Conservation (phyloP, 129 eudicot genomes). For the Logfia minima region DNA sequence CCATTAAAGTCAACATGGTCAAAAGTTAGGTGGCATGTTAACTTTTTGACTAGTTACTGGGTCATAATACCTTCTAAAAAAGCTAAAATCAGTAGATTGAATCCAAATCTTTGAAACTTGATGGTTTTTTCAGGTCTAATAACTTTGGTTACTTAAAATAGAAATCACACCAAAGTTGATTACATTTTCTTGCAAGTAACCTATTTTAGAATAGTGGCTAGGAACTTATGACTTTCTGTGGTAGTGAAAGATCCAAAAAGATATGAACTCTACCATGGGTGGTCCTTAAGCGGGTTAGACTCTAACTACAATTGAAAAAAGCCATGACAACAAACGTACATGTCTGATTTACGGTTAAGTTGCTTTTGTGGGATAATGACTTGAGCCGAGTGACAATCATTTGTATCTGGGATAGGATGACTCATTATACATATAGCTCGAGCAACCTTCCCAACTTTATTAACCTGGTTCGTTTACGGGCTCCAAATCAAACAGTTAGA, state of each 20-base stretch:
- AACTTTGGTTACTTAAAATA: too few relatives aligned
- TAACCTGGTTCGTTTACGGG: constrained; percentile 44
- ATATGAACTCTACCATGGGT: neutral
- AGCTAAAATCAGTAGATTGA: too few relatives aligned
- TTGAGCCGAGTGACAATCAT: constrained; percentile 87
- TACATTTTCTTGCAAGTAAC: too few relatives aligned
- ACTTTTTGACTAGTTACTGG: too few relatives aligned
- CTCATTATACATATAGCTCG: constrained; percentile 97
- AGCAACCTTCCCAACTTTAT: constrained; percentile 87
- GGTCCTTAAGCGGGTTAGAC: too few relatives aligned
- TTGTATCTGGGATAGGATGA: constrained; percentile 90
- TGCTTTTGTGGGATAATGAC: constrained; percentile 95
- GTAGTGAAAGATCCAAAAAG: neutral
- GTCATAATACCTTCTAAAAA: too few relatives aligned
- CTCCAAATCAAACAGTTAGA: constrained; percentile 2
- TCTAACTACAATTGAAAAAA: neutral
- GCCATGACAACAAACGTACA: constrained; percentile 44
- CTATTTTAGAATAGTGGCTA: too few relatives aligned
- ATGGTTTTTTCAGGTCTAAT: neutral
- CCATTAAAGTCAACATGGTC: neutral
- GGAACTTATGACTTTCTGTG: neutral
- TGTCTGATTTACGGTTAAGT: constrained; percentile 89
- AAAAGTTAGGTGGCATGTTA: too few relatives aligned
- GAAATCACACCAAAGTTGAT: too few relatives aligned
- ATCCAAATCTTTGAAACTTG: neutral